These are phyloP conservation scores for Cairneyella variabilis DNA, from an alignment of 495 filamentous ascomycete genomes.

Conservation along the genomic window DNA sequence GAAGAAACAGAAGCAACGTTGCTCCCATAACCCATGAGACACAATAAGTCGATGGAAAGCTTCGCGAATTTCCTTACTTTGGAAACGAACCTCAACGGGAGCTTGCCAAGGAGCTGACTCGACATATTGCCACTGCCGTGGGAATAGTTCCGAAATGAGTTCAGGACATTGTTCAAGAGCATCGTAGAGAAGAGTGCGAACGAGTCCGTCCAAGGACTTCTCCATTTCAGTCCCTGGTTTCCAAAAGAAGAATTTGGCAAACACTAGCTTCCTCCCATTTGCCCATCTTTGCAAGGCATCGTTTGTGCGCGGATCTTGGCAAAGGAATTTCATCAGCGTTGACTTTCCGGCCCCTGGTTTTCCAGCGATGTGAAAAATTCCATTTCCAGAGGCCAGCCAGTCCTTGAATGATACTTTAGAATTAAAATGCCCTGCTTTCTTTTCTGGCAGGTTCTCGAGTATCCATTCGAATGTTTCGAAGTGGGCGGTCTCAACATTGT, in stretches of 20 bases:
- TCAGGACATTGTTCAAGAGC: constrained; percentile 25
- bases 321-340: too few species aligned
- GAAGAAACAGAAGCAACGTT: constrained; percentile 37
- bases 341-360: constrained; percentile 43
- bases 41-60: constrained; percentile 6
- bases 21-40: constrained; percentile 2
- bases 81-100: not conserved
- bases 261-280: constrained; percentile 21
- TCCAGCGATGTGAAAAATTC: constrained; percentile 35
- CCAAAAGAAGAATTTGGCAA: constrained; percentile 47
- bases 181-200: constrained; percentile 38
- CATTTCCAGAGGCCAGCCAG: constrained; percentile 30
- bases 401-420: not conserved
- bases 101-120: not conserved
- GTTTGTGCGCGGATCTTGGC: not conserved
- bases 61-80: not conserved
- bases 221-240: constrained; percentile 32
- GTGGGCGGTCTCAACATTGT: constrained; percentile 17
- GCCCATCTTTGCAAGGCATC: not conserved
- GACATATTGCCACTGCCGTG: not conserved
- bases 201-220: constrained; percentile 39
- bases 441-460: not conserved
- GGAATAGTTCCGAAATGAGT: not conserved
- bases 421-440: not conserved
- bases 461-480: constrained; percentile 29